Evolutionary conservation across 345 rosid genomes (phyloP), one percentile per base, ranked within the genome.

Genomic region (Xanthoceras sorbifolium): DNA sequence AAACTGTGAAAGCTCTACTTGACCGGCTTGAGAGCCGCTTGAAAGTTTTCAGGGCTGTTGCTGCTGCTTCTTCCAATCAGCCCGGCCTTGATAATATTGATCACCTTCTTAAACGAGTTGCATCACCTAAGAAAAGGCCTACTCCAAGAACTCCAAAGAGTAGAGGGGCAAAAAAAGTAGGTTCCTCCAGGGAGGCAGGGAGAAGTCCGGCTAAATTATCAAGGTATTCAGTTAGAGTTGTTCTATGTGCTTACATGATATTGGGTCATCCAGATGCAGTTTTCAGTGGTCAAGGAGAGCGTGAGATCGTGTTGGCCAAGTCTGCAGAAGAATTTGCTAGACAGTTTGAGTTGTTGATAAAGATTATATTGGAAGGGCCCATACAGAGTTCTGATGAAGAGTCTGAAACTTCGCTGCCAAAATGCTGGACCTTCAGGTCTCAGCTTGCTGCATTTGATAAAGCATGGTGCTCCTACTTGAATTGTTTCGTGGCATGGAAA

Each of bases 221-320:
- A 26, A 90, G 99, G 85, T 96, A 91, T 87, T 95, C 97, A 10
- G 95, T 91, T 38, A 89, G 98, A 84, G 85, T 96, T 59, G 89
- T 87, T 77, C 97, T 96, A 48, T 91, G 95, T 86, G 97, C 99
- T 17, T 94, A 91, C 87, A 96, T 96, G 98, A 92, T 94, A 81
- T 79, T 96, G 68, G 94, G 97, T 46, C 99, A 93, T 86, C 97
- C 99, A 22, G 97, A 96, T 83, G 97, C 97, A 20, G 99, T 97
- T 74, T 87, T 94, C 75, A 97, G 98, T 73, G 88, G 91, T 55
- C 97, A 81, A 79, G 99, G 99, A 68, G 94, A 89, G 74, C 94
- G 86, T 64, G 98, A 97, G 86, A 84, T 82, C 78, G 83, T 95
- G 81, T 85, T 94, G 78, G 86, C 92, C 52, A 79, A 80, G 70